Base-by-base conservation (phyloP, 164 flowering plant genomes). In the Echeveria elegans region DNA sequence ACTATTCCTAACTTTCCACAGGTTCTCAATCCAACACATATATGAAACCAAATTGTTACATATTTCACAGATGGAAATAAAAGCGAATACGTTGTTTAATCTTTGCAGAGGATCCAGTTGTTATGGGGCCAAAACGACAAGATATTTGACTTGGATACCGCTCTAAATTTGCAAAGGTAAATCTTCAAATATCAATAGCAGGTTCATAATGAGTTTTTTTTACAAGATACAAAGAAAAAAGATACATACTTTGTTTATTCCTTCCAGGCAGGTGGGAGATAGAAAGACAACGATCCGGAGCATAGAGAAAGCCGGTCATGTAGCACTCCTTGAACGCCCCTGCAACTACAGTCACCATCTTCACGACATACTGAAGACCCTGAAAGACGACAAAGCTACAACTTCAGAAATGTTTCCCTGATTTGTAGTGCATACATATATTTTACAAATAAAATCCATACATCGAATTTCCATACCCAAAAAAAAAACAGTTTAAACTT, bases 281-380 rank as follows among this genome's bases (percentile, higher is more conserved):
- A 72, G 72, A 18, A 38, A 28, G 4, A 69, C 73, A 9, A 68
- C 16, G 21, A 12, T 73, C 43, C 24, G 48, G 3, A 3, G 18
- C 50, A 74, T 80, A 63, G 58, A 69, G 64, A 74, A 78, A 14
- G 79, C 83, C 14, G 83, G 83, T 2, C 83, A 80, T 21, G 14
- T 70, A 6, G 76, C 69, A 59, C 69, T 65, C 19, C 1, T 69
- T 7, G 79, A 80, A 26, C 65, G 76, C 31, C 83, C 83, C 0
- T 73, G 36, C 36, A 30, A 23, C 24, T 80, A 66, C 76, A 80
- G 72, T 38, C n/a, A 47, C 10, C 61, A 48, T 6, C 79, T 80
- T 65, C 76, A 66, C 69, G 26, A 63, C 59, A 63, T 74, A 65
- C 74, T 76, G 11, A 74, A 66, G 63, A 72, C 74, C 29, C 37